A percentile compares a stretch with the other conserved stretches of the same genome.
Conservation (phyloP, 2,329 filamentous ascomycete genomes). For the Ploettnerulaceae sp. region DNA sequence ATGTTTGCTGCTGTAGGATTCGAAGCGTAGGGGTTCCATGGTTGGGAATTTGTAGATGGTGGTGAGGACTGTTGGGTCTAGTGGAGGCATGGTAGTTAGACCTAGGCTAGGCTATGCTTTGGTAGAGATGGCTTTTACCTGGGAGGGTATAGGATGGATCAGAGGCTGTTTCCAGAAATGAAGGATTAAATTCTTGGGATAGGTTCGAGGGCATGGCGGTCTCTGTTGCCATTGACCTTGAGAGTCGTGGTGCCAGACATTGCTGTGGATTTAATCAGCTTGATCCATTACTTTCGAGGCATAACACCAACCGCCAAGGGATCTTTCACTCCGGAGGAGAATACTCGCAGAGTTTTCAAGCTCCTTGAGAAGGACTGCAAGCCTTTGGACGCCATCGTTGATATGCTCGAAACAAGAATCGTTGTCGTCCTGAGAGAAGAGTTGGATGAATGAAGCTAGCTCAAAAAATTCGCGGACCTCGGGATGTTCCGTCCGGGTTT, state of each 20-base stretch:
- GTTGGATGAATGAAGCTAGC: conserved; percentile 17
- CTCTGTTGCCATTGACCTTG: conserved; percentile 47
- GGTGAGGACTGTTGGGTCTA: conserved; percentile 64
- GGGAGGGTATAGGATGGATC: conserved; percentile 12
- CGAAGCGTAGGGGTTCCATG: conserved; percentile 75
- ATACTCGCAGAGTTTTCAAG: conserved; percentile 26
- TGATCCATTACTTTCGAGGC: neutral
- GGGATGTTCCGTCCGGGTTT: conserved; percentile 19
- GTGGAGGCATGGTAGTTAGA: conserved; percentile 12
- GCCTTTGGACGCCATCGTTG: conserved; percentile 33
- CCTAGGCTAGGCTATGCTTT: neutral
- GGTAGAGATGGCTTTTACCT: conserved; percentile 9
- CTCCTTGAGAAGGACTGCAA: conserved; percentile 30
- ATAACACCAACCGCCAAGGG: conserved; percentile 35
- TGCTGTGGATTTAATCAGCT: conserved; percentile 36
- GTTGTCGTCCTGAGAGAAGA: conserved; percentile 16
- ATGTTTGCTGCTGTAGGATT: conserved; percentile 75
- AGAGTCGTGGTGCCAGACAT: conserved; percentile 37
- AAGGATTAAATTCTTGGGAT: conserved; percentile 13
- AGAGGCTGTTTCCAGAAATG: conserved; percentile 13
- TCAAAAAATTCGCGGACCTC: conserved; percentile 22
- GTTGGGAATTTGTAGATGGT: conserved; percentile 89
- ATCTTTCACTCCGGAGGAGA: conserved; percentile 32
- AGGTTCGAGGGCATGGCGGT: conserved; percentile 31
- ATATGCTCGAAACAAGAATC: conserved; percentile 11